These are phyloP conservation scores for Straminergon stramineum DNA, from an alignment of 225 moss, liverwort and hornwort genomes.

Conservation along the genomic window DNA sequence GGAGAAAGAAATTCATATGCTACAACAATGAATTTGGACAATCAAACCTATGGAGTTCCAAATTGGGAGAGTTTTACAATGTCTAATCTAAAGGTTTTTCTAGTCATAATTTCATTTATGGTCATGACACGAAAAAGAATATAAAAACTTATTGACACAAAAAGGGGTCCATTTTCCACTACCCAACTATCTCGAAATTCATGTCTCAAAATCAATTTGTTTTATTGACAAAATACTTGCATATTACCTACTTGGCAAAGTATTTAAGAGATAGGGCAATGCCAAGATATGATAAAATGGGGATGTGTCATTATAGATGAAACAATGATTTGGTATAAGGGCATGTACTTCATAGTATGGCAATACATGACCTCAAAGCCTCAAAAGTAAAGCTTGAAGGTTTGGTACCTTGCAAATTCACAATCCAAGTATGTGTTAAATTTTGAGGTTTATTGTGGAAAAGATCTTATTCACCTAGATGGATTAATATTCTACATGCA, in stretches of 20 bases:
- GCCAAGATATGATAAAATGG: not conserved
- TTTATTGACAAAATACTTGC: too few relatives aligned
- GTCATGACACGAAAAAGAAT: rapidly evolving
- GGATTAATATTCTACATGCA: rapidly evolving
- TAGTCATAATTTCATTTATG: not conserved
- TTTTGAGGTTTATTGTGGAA: too few relatives aligned
- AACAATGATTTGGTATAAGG: not conserved
- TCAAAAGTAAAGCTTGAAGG: too few relatives aligned
- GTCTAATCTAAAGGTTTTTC: not conserved
- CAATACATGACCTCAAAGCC: not conserved
- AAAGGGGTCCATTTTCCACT: not conserved
- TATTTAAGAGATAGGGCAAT: not conserved
- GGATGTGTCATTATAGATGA: not conserved
- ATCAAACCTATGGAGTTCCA: not conserved
- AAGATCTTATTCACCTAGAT: rapidly evolving
- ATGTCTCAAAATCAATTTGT: rapidly evolving
- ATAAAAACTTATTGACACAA: not conserved
- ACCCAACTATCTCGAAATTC: too few relatives aligned
- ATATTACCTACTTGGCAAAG: rapidly evolving
- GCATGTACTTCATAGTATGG: rapidly evolving
- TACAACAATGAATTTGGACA: rapidly evolving
- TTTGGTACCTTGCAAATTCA: rapidly evolving
- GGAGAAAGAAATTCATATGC: not conserved
- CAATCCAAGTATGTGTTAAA: too few relatives aligned
- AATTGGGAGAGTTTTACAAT: too few relatives aligned